These are phyloP conservation scores for Ustilago xerochloae DNA, from an alignment of 1,284 basidiomycete species.

Conservation along the genomic window DNA sequence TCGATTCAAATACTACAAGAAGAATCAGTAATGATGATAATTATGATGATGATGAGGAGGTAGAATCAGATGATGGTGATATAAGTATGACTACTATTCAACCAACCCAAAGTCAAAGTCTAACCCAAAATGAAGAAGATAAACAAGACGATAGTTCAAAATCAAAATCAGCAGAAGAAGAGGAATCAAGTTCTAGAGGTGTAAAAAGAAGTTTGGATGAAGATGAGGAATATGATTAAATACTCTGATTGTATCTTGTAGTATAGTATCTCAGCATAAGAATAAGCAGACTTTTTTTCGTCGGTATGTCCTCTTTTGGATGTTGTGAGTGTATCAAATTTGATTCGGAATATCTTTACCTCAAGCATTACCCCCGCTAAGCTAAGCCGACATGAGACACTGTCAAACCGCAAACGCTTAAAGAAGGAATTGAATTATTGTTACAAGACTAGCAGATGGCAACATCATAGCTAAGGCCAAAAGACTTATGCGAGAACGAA, in stretches of 20 bases:
- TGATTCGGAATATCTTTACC: too few species aligned
- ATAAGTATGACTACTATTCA: slow-evolving; percentile 34
- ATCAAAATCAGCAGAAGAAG: neutral
- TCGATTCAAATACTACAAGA: slow-evolving; percentile 9
- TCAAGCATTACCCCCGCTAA: too few species aligned
- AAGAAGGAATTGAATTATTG: too few species aligned
- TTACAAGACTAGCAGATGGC: too few species aligned
- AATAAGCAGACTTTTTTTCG: too few species aligned
- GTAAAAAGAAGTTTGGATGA: slow-evolving; percentile 63
- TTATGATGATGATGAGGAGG: slow-evolving; percentile 33
- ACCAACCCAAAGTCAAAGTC: slow-evolving; percentile 26
- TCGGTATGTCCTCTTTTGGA: too few species aligned
- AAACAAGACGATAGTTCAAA: neutral
- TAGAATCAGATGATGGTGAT: slow-evolving; percentile 19
- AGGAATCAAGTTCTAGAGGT: slow-evolving; percentile 35
- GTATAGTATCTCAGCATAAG: too few species aligned
- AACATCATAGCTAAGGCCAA: too few species aligned
- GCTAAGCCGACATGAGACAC: too few species aligned
- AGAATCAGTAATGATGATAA: slow-evolving; percentile 16
- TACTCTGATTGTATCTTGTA: neutral
- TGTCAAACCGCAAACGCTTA: too few species aligned
- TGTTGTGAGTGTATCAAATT: too few species aligned
- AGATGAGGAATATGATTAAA: slow-evolving; percentile 66
- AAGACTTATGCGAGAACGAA: too few species aligned
- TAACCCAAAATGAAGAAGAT: neutral